These are phyloP conservation scores for Ophiobolus disseminans DNA, from an alignment of 2,329 filamentous ascomycete genomes.

Conservation along the genomic window DNA sequence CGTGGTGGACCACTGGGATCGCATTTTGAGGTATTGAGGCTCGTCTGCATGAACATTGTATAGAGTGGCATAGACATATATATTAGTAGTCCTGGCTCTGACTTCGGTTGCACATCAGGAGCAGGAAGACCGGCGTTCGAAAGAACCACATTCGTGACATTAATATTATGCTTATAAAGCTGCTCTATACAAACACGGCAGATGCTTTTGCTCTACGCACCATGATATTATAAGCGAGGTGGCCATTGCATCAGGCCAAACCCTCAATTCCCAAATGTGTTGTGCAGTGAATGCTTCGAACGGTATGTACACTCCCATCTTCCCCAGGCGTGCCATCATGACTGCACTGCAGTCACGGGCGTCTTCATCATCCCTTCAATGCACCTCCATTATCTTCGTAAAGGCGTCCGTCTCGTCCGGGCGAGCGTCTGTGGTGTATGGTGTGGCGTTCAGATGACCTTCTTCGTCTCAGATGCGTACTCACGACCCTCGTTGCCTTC, in stretches of 20 bases:
- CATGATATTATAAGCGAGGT: constrained; percentile 9
- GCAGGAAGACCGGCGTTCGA: too few species aligned
- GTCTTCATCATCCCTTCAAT: neutral
- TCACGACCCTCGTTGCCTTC: constrained; percentile 62
- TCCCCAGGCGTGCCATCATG: constrained; percentile 2
- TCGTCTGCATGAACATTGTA: too few species aligned
- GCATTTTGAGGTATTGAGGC: constrained; percentile 41
- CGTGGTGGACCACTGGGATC: constrained; percentile 69
- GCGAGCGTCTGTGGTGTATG: too few species aligned
- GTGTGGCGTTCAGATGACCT: constrained; percentile 40
- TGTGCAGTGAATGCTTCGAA: constrained; percentile 15
- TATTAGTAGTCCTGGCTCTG: too few species aligned
- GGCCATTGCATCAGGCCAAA: neutral
- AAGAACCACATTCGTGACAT: constrained; percentile 8
- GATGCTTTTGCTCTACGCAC: neutral
- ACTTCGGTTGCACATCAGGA: too few species aligned
- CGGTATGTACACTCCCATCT: constrained; percentile 7
- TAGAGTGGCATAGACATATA: too few species aligned
- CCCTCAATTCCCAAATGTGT: constrained; percentile 9
- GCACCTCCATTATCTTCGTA: constrained; percentile 8
- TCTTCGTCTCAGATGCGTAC: constrained; percentile 52
- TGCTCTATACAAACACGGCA: neutral
- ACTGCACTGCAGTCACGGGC: constrained; percentile 10
- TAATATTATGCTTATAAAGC: constrained; percentile 7
- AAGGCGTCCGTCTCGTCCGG: constrained; percentile 3